phyloP scores from a whole-genome alignment of 2,329 filamentous ascomycete genomes.

The Macroventuria anomochaeta region DNA sequence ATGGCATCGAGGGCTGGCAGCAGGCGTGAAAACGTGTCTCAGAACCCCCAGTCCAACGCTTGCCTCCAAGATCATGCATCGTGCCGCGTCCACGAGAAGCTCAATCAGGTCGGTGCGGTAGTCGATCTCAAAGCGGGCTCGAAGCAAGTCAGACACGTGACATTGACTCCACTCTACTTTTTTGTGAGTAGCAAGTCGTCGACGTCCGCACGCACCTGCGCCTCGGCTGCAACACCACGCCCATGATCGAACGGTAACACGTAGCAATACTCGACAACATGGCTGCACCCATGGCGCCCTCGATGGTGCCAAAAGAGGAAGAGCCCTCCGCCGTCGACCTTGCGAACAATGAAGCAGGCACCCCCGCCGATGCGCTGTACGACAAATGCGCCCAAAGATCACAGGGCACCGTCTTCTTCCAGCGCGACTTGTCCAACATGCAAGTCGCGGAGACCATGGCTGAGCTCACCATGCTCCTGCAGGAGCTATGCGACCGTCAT shows the following conservation, averaged over 20 bases:
- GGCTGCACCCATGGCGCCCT: conserved; percentile 30
- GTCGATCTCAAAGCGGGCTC: too few relatives aligned
- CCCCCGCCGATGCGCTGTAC: conserved; percentile 45
- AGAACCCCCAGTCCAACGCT: too few relatives aligned
- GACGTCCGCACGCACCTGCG: conserved; percentile 6
- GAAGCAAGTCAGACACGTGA: conserved; percentile 6
- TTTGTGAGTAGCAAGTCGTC: conserved; percentile 9
- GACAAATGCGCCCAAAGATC: conserved; percentile 46
- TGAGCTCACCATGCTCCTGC: conserved; percentile 41
- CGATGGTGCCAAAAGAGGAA: conserved; percentile 30
- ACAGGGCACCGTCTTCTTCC: conserved; percentile 48
- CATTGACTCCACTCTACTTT: conserved; percentile 12
- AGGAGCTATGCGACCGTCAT: conserved; percentile 44
- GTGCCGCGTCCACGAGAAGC: too few relatives aligned
- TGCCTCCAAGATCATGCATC: too few relatives aligned
- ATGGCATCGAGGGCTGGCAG: too few relatives aligned
- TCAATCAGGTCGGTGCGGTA: too few relatives aligned
- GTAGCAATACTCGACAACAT: conserved; percentile 20
- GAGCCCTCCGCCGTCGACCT: conserved; percentile 13
- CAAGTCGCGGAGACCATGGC: conserved; percentile 44
- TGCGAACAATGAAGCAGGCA: conserved; percentile 19
- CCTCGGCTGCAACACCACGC: conserved; percentile 13
- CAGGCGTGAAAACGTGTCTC: too few relatives aligned
- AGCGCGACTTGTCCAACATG: conserved; percentile 49
- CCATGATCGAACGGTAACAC: conserved; percentile 34